Evolutionary conservation across 208 protist genomes (phyloP).

Genomic region (Phytomonas sp.): DNA sequence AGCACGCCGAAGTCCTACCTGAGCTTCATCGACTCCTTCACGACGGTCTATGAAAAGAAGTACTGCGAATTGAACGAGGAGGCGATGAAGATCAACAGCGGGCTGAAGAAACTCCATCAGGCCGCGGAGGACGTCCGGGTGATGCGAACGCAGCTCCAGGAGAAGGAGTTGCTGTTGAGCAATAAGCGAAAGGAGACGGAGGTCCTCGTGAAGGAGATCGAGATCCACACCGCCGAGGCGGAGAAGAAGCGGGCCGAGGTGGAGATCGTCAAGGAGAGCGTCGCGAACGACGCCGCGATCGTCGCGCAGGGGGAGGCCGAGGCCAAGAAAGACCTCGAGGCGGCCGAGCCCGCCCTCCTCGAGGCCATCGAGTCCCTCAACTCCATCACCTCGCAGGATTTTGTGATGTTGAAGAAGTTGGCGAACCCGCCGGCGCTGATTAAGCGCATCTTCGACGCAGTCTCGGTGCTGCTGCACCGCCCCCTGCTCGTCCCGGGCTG

Average conservation of each 20-base stretch:
- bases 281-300: slow-evolving; percentile 83
- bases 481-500: slow-evolving; percentile 60
- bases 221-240: slow-evolving; percentile 87
- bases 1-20: slow-evolving; percentile 93
- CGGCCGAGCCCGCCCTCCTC: slow-evolving; percentile 89
- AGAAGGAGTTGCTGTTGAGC: slow-evolving; percentile 90
- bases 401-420: slow-evolving; percentile 92
- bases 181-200: slow-evolving; percentile 91
- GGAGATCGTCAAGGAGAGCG: slow-evolving; percentile 87
- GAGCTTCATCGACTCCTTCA: slow-evolving; percentile 91
- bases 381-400: slow-evolving; percentile 90
- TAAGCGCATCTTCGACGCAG: slow-evolving; percentile 96
- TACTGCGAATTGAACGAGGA: slow-evolving; percentile 87
- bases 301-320: slow-evolving; percentile 89
- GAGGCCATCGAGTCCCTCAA: slow-evolving; percentile 93
- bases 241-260: slow-evolving; percentile 95
- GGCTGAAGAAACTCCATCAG: slow-evolving; percentile 92
- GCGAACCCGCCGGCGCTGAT: slow-evolving; percentile 94
- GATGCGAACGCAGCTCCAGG: slow-evolving; percentile 92
- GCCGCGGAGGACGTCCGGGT: slow-evolving; percentile 90
- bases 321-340: slow-evolving; percentile 93
- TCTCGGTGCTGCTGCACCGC: slow-evolving; percentile 91
- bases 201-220: slow-evolving; percentile 91
- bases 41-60: slow-evolving; percentile 88
- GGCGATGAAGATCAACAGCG: slow-evolving; percentile 90